These are phyloP conservation scores for Pythium monospermum DNA, from an alignment of 352 stramenopile genomes.

Conservation along the genomic window DNA sequence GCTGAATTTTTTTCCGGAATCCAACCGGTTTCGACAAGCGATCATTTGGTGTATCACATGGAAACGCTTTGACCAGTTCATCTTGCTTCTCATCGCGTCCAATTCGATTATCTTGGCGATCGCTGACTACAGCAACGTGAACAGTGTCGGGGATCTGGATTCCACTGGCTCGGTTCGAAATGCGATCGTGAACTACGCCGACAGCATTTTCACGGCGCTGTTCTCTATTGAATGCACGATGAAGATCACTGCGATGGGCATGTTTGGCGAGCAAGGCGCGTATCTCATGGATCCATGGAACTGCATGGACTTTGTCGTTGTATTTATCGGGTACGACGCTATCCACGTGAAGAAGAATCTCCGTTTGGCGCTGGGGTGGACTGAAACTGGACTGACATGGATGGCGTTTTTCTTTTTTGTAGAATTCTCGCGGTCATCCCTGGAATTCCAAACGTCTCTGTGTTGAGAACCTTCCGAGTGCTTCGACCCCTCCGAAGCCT, in stretches of 20 bases:
- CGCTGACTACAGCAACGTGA: slow-evolving; percentile 66
- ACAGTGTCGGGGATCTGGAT: slow-evolving; percentile 36
- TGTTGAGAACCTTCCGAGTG: slow-evolving; percentile 55
- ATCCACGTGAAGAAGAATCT: too few relatives aligned
- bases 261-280: slow-evolving; percentile 55
- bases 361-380: too few relatives aligned
- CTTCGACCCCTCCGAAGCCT: slow-evolving; percentile 52
- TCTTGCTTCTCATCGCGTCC: slow-evolving; percentile 76
- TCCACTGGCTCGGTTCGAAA: slow-evolving; percentile 39
- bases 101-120: slow-evolving; percentile 81
- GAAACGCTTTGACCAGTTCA: slow-evolving; percentile 79
- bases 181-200: slow-evolving; percentile 48
- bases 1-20: slow-evolving; percentile 43
- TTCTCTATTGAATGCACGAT: slow-evolving; percentile 88
- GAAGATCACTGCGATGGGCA: slow-evolving; percentile 87
- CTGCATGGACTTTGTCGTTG: slow-evolving; percentile 87
- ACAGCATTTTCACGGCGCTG: slow-evolving; percentile 50
- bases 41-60: slow-evolving; percentile 68
- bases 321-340: slow-evolving; percentile 63
- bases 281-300: slow-evolving; percentile 90
- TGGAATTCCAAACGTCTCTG: slow-evolving; percentile 61
- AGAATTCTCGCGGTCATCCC: slow-evolving; percentile 61
- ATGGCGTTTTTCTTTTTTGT: neutral
- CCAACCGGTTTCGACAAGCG: slow-evolving; percentile 41
- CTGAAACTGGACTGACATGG: neutral